A percentile compares a stretch with the other conserved stretches of the same genome.
These are phyloP conservation scores for Amoeboradix gromovi DNA, from an alignment of 371 early-diverging fungal genomes.

Conservation along the genomic window DNA sequence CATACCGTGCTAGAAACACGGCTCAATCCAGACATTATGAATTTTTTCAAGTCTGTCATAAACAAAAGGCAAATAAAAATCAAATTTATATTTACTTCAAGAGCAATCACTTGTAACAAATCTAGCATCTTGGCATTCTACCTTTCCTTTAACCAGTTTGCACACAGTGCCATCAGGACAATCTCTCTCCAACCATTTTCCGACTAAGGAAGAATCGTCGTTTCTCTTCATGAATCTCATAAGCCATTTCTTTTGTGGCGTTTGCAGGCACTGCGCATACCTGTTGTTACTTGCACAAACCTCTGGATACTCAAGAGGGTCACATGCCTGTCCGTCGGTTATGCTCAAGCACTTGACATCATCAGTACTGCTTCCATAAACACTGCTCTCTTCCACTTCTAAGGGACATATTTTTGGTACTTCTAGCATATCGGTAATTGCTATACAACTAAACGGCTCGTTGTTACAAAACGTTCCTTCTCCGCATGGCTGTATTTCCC, in stretches of 20 bases:
- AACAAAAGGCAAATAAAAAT: too few species aligned
- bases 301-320: background rate
- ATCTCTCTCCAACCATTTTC: background rate
- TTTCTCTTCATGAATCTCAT: background rate
- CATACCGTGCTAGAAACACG: too few species aligned
- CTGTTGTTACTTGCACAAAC: background rate
- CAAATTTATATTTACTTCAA: background rate
- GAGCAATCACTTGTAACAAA: background rate
- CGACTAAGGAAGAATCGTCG: background rate
- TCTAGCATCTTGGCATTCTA: background rate
- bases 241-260: background rate
- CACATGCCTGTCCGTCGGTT: background rate
- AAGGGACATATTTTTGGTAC: background rate
- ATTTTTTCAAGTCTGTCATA: too few species aligned
- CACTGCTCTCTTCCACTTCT: background rate
- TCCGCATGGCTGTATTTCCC: background rate
- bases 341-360: background rate
- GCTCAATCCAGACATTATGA: too few species aligned
- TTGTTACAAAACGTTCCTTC: background rate
- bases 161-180: background rate
- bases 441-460: background rate
- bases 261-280: background rate
- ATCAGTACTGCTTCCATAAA: background rate
- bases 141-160: background rate
- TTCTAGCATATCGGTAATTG: background rate